Percentiles rank a stretch among this genome's conserved stretches.
Evolutionary conservation across 176 grass and related monocot species (phyloP).

Genomic region (maize (Zea mays)): DNA sequence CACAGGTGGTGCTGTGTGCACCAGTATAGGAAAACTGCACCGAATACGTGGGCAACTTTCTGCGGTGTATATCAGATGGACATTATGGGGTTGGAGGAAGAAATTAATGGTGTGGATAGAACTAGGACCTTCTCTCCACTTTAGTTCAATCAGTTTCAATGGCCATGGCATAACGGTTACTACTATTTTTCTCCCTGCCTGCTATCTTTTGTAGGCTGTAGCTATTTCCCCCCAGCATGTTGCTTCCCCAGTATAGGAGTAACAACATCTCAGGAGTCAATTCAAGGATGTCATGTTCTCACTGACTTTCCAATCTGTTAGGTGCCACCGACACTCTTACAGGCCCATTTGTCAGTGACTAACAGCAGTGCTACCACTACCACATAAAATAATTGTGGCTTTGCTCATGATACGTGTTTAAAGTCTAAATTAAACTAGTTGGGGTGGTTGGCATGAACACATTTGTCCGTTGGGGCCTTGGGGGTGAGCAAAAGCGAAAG

Average conservation of each 20-base stretch:
- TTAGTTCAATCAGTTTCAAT: conserved; percentile 16
- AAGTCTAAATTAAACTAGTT: conserved; percentile 49
- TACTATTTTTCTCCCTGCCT: conserved; percentile 31
- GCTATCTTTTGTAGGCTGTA: neutral
- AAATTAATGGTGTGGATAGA: neutral
- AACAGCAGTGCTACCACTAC: conserved; percentile 24
- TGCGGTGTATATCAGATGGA: conserved; percentile 10
- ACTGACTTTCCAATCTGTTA: conserved; percentile 34
- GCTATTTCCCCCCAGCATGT: conserved; percentile 8
- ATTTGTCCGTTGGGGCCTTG: conserved; percentile 36
- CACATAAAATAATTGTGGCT: conserved; percentile 21
- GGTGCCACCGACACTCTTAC: neutral
- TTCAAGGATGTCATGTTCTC: conserved; percentile 17
- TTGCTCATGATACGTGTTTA: conserved; percentile 20
- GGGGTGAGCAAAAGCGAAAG: conserved; percentile 29
- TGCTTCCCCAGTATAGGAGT: conserved; percentile 20
- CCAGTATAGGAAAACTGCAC: neutral
- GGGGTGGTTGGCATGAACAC: conserved; percentile 40
- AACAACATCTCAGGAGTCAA: neutral
- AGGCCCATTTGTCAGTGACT: neutral
- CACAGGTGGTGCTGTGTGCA: neutral
- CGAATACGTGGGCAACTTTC: neutral
- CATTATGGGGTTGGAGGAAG: conserved; percentile 13
- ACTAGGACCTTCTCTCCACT: conserved; percentile 19
- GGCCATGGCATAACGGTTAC: conserved; percentile 31